Evolutionary conservation across 495 filamentous ascomycete species (phyloP).

Genomic region (Tetracladium setigerum): DNA sequence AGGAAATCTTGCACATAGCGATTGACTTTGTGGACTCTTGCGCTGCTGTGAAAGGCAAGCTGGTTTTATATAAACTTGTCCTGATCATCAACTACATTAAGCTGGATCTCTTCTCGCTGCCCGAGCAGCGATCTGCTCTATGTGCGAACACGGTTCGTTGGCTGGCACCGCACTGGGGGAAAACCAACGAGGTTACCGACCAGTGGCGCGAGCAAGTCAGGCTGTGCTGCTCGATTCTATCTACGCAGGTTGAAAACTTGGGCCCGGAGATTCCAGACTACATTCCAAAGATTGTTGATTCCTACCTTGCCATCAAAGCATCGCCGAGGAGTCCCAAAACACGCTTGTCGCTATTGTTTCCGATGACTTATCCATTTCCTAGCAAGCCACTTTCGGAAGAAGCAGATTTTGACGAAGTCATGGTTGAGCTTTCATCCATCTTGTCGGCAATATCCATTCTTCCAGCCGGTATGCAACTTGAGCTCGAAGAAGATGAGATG

Average conservation of each 20-base stretch:
- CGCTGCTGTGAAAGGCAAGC: constrained; percentile 77
- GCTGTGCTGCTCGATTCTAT: constrained; percentile 82
- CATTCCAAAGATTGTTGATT: constrained; percentile 83
- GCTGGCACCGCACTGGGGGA: constrained; percentile 93
- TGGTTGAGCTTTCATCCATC: constrained; percentile 83
- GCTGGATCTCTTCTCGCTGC: constrained; percentile 67
- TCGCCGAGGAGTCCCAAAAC: constrained; percentile 56
- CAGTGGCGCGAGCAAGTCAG: constrained; percentile 93
- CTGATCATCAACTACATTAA: constrained; percentile 85
- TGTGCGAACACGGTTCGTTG: constrained; percentile 79
- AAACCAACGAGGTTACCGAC: constrained; percentile 58
- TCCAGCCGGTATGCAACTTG: constrained; percentile 56
- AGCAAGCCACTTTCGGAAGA: constrained; percentile 54
- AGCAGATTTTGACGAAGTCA: constrained; percentile 73
- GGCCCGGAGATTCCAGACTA: constrained; percentile 79
- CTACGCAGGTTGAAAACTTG: constrained; percentile 69
- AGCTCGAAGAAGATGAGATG: constrained; percentile 68
- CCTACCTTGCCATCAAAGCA: constrained; percentile 69
- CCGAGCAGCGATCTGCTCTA: constrained; percentile 63
- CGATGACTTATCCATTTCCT: constrained; percentile 84
- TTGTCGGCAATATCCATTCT: constrained; percentile 73
- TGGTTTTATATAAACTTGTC: constrained; percentile 89
- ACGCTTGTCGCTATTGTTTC: constrained; percentile 79
- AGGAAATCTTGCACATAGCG: constrained; percentile 85
- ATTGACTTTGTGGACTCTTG: constrained; percentile 93